Conservation (phyloP, 495 filamentous ascomycete genomes). For the Penicillium verhagenii region DNA sequence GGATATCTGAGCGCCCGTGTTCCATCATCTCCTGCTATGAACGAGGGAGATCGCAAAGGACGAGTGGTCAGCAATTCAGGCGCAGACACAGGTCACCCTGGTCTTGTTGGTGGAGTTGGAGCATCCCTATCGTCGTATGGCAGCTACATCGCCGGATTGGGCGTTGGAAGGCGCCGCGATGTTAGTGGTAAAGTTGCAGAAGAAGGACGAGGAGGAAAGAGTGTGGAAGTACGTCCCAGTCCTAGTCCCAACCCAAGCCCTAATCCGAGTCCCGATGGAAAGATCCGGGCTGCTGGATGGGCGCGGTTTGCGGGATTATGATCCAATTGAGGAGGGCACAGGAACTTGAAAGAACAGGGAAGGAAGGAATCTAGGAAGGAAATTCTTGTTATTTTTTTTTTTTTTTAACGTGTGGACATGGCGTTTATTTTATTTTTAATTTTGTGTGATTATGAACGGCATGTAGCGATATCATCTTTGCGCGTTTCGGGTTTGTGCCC, state of each 20-base stretch:
- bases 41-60: conserved; percentile 44
- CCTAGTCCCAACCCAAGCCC: conserved; percentile 8
- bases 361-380: neutral
- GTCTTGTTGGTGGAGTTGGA: conserved; percentile 20
- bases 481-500: conserved; percentile 3
- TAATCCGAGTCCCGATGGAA: conserved; percentile 4
- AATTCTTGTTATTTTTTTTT: conserved; percentile 6
- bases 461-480: conserved; percentile 22
- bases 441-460: conserved; percentile 16
- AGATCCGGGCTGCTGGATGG: conserved; percentile 45
- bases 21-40: conserved; percentile 24
- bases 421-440: conserved; percentile 15
- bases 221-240: conserved; percentile 12
- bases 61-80: conserved; percentile 55
- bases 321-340: conserved; percentile 2
- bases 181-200: conserved; percentile 85
- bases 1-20: conserved; percentile 9
- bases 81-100: conserved; percentile 27
- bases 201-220: conserved; percentile 64
- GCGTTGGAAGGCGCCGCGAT: conserved; percentile 55
- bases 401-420: conserved; percentile 10
- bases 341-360: neutral
- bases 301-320: conserved; percentile 47
- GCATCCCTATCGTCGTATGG: conserved; percentile 49
- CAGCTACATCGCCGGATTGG: conserved; percentile 55